Evolutionary conservation across 1,139 yeast genomes (phyloP).

Genomic region (Arxiozyma heterogenica): DNA sequence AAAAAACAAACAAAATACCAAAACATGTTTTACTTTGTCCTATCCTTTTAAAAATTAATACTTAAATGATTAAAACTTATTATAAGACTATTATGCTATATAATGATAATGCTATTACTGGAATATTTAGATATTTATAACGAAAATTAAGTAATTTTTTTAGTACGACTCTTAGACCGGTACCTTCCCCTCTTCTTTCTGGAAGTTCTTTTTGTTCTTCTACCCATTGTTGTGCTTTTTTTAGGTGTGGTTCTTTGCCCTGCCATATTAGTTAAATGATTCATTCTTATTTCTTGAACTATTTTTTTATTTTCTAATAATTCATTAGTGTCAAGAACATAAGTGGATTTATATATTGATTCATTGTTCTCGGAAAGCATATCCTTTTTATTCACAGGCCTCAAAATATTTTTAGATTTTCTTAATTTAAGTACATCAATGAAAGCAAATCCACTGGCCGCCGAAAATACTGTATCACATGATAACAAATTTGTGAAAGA

Average conservation of each 20-base stretch:
- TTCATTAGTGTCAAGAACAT: background rate
- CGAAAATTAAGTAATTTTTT: background rate
- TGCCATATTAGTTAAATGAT: slow-evolving; percentile 5
- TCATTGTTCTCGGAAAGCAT: background rate
- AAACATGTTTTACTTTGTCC: background rate
- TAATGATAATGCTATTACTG: background rate
- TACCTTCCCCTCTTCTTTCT: slow-evolving; percentile 3
- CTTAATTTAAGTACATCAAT: slow-evolving; percentile 12
- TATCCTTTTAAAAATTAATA: too few species aligned
- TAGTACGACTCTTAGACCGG: background rate
- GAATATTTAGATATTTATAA: background rate
- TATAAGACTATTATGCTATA: background rate
- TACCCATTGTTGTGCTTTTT: background rate
- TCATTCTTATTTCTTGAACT: background rate
- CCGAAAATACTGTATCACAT: slow-evolving; percentile 7
- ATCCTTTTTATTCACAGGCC: background rate
- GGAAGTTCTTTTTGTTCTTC: background rate
- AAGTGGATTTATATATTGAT: background rate
- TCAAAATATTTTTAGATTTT: background rate
- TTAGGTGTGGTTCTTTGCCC: background rate
- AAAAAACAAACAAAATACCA: background rate
- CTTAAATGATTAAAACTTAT: too few species aligned
- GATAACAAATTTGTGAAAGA: slow-evolving; percentile 10
- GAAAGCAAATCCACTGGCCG: slow-evolving; percentile 4
- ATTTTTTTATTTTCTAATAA: background rate